A percentile compares a stretch with the other conserved stretches of the same genome.
Conservation (phyloP, 192 early-diverging fungal genomes). For the Backusella liffmaniae region DNA sequence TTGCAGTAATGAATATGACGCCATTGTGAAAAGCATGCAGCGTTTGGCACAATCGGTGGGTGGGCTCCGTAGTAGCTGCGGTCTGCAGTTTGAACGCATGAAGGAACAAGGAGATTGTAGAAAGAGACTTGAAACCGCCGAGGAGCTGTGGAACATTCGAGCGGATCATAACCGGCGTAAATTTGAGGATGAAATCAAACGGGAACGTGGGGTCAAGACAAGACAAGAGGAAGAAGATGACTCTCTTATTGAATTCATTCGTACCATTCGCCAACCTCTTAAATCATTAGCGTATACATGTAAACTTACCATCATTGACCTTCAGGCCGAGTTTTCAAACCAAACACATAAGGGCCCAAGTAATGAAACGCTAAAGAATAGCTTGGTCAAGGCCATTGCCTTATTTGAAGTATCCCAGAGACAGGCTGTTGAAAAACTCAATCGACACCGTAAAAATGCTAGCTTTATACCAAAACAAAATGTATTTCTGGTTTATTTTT, state of each 20-base stretch:
- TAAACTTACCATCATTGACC: conserved; percentile 50
- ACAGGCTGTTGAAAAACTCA: conserved; percentile 41
- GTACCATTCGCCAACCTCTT: conserved; percentile 48
- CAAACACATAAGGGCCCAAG: conserved; percentile 16
- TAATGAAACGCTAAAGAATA: conserved; percentile 36
- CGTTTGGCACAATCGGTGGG: conserved; percentile 67
- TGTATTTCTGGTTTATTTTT: conserved; percentile 77
- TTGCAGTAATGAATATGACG: conserved; percentile 40
- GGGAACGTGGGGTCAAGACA: conserved; percentile 2
- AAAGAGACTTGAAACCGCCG: background rate
- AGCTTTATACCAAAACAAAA: conserved; percentile 46
- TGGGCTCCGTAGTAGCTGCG: conserved; percentile 68
- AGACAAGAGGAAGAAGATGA: conserved; percentile 21
- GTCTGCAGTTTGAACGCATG: conserved; percentile 58
- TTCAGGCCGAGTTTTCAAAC: conserved; percentile 42
- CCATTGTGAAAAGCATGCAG: conserved; percentile 57
- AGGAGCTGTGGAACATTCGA: conserved; percentile 26
- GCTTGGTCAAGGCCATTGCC: conserved; percentile 45
- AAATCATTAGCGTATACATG: conserved; percentile 58
- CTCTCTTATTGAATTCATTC: conserved; percentile 45
- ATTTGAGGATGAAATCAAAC: conserved; percentile 26
- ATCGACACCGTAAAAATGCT: conserved; percentile 27
- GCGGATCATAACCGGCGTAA: conserved; percentile 25
- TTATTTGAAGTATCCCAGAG: conserved; percentile 51
- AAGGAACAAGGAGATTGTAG: conserved; percentile 13